These are phyloP conservation scores for Exsudoporus frostii DNA, from an alignment of 768 basidiomycete genomes.

Conservation along the genomic window DNA sequence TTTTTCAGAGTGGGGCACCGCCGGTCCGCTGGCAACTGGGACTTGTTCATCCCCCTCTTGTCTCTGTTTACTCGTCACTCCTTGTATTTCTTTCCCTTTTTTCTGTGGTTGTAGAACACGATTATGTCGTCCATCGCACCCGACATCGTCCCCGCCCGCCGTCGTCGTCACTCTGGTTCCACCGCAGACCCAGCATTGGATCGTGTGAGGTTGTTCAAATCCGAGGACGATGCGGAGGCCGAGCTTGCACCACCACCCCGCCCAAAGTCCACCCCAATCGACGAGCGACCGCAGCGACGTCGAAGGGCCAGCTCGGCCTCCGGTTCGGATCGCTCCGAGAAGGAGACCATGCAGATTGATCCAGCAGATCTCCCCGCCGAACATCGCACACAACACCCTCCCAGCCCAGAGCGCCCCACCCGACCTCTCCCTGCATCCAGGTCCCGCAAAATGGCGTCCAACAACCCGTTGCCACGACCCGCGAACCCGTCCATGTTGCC, in stretches of 20 bases:
- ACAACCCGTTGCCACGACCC: slow-evolving; percentile 45
- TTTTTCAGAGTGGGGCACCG: slow-evolving; percentile 4
- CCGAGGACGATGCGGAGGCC: slow-evolving; percentile 20
- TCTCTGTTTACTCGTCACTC: neutral
- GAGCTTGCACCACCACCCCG: slow-evolving; percentile 54
- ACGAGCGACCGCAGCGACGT: slow-evolving; percentile 52
- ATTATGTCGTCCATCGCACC: slow-evolving; percentile 18
- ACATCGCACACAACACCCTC: slow-evolving; percentile 3
- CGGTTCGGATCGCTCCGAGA: slow-evolving; percentile 34
- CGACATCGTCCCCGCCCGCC: slow-evolving; percentile 33
- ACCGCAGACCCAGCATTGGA: slow-evolving; percentile 34
- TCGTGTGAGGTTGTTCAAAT: slow-evolving; percentile 14
- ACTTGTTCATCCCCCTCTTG: neutral
- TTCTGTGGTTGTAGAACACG: neutral
- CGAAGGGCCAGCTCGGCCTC: slow-evolving; percentile 42
- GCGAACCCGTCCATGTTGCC: slow-evolving; percentile 82
- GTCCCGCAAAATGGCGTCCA: slow-evolving; percentile 49
- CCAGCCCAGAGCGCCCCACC: slow-evolving; percentile 52
- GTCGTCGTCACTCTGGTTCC: slow-evolving; percentile 65
- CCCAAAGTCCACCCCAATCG: slow-evolving; percentile 69
- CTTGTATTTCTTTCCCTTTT: neutral
- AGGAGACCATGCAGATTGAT: slow-evolving; percentile 34
- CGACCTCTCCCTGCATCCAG: slow-evolving; percentile 59
- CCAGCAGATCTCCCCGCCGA: neutral
- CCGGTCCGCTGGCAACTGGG: neutral